phyloP scores from a whole-genome alignment of 352 stramenopile species.

The Pythium aquatile region DNA sequence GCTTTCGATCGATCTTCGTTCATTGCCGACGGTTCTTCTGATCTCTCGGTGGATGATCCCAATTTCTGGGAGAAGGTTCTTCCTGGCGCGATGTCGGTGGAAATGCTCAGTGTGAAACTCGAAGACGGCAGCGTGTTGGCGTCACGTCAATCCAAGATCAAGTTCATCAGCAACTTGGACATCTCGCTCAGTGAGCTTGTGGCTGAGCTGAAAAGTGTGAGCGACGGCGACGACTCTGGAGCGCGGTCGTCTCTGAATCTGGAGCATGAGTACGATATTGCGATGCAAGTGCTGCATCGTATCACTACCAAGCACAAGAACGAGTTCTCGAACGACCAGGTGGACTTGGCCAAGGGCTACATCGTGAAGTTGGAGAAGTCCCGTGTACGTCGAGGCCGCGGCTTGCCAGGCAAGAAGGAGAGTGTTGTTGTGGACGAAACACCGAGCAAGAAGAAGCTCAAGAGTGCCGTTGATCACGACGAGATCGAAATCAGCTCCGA shows the following conservation, averaged over 20 bases:
- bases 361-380: slow-evolving; percentile 80
- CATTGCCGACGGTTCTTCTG: slow-evolving; percentile 88
- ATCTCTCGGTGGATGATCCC: slow-evolving; percentile 94
- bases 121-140: slow-evolving; percentile 81
- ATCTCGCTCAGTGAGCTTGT: slow-evolving; percentile 74
- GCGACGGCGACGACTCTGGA: slow-evolving; percentile 41
- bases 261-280: slow-evolving; percentile 85
- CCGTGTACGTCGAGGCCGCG: slow-evolving; percentile 72
- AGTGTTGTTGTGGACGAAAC: slow-evolving; percentile 6
- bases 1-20: slow-evolving; percentile 89
- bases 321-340: slow-evolving; percentile 80
- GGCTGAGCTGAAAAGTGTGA: slow-evolving; percentile 49
- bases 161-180: slow-evolving; percentile 88
- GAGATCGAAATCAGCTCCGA: slow-evolving; percentile 48
- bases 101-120: slow-evolving; percentile 87
- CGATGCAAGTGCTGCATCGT: slow-evolving; percentile 78
- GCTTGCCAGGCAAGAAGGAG: slow-evolving; percentile 38
- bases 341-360: slow-evolving; percentile 77
- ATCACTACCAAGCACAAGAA: slow-evolving; percentile 75
- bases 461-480: slow-evolving; percentile 18
- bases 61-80: slow-evolving; percentile 97
- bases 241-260: slow-evolving; percentile 50
- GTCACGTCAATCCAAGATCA: slow-evolving; percentile 83
- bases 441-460: slow-evolving; percentile 29
- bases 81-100: slow-evolving; percentile 75